Evolutionary conservation across 176 grass and related monocot species (phyloP).

Genomic region (Oryza punctata): DNA sequence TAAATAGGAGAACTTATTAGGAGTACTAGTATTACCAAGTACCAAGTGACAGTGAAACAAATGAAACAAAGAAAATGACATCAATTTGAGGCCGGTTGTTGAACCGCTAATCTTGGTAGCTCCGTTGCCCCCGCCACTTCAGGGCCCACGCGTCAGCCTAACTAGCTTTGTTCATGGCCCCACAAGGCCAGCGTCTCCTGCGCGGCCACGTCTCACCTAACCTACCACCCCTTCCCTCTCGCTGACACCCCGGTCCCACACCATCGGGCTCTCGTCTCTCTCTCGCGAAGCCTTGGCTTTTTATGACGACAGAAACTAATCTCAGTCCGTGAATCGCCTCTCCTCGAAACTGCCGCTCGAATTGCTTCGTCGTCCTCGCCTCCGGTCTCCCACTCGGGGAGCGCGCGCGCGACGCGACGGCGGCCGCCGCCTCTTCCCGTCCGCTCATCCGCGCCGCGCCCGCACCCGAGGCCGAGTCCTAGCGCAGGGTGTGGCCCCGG

Average conservation of each 20-base stretch:
- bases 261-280: too few relatives aligned
- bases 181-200: too few relatives aligned
- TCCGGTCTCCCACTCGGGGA: conserved; percentile 12
- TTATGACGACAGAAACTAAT: too few relatives aligned
- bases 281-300: too few relatives aligned
- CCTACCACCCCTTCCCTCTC: too few relatives aligned
- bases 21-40: too few relatives aligned
- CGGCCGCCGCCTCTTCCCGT: neutral
- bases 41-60: too few relatives aligned
- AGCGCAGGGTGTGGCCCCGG: too few relatives aligned
- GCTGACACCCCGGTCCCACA: neutral
- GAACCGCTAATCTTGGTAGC: neutral
- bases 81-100: too few relatives aligned
- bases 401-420: neutral
- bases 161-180: too few relatives aligned
- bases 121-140: neutral
- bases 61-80: too few relatives aligned
- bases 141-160: neutral
- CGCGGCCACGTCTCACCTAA: neutral
- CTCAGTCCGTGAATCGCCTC: neutral
- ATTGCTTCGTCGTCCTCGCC: neutral
- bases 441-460: neutral
- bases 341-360: conserved; percentile 36
- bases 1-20: too few relatives aligned
- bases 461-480: conserved; percentile 1